phyloP scores from a whole-genome alignment of 163 green algal genomes.

The Volvox carteri region DNA sequence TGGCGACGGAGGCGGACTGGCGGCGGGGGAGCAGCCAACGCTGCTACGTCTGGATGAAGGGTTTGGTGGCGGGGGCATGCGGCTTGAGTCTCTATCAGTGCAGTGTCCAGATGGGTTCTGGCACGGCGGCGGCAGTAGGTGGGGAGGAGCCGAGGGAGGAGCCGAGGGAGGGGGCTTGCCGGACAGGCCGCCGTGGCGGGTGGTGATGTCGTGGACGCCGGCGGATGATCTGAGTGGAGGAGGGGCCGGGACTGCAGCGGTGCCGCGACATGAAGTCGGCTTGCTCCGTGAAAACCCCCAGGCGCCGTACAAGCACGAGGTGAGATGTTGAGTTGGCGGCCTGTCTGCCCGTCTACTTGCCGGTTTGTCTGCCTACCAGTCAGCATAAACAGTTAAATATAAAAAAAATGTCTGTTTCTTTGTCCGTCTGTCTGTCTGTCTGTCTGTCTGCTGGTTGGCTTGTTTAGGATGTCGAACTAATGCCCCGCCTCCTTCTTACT shows the following conservation, averaged over 20 bases:
- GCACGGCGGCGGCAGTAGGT: background rate
- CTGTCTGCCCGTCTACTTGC: background rate
- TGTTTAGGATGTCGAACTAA: background rate
- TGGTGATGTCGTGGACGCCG: slow-evolving; percentile 22
- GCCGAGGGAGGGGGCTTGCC: background rate
- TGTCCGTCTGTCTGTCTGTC: too few relatives aligned
- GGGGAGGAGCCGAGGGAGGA: background rate
- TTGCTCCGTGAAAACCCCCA: background rate
- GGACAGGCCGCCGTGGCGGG: background rate
- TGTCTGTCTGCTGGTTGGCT: background rate
- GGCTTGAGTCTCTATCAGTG: slow-evolving; percentile 15
- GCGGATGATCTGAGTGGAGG: background rate
- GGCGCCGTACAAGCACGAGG: slow-evolving; percentile 24
- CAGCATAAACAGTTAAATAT: too few relatives aligned
- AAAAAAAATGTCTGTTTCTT: too few relatives aligned
- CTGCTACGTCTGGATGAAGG: slow-evolving; percentile 18
- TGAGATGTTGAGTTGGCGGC: background rate
- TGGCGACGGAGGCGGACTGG: background rate
- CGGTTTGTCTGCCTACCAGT: background rate
- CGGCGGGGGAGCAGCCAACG: background rate
- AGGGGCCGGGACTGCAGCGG: background rate
- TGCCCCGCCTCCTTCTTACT: background rate
- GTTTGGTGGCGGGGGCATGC: background rate
- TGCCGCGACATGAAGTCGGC: slow-evolving; percentile 30
- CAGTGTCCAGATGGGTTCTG: background rate